Conservation (phyloP, 139 green algal genomes). For the Chlorella sp. region DNA sequence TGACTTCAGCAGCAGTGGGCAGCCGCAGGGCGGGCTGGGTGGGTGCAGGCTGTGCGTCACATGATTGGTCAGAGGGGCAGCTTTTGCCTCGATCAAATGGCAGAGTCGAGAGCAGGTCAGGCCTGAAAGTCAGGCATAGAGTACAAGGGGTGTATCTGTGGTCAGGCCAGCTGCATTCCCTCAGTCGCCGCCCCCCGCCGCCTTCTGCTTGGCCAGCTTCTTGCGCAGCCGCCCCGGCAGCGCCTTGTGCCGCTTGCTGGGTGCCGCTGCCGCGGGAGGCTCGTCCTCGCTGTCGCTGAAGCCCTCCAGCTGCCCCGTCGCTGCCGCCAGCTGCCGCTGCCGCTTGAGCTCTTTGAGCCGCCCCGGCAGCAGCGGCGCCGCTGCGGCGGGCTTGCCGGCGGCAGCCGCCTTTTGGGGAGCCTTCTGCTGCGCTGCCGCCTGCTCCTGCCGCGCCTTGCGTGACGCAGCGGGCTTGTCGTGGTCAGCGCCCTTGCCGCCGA, state of each 20-base stretch:
- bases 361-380: slow-evolving; percentile 13
- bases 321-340: slow-evolving; percentile 15
- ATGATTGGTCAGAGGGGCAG: background rate
- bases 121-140: too few relatives aligned
- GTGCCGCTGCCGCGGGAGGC: background rate
- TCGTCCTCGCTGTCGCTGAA: slow-evolving; percentile 31
- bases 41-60: too few relatives aligned
- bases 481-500: slow-evolving; percentile 7
- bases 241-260: slow-evolving; percentile 45
- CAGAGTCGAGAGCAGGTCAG: background rate
- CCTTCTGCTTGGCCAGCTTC: slow-evolving; percentile 62
- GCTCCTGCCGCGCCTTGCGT: background rate
- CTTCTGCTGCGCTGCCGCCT: background rate
- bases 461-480: background rate
- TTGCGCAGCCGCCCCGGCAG: slow-evolving; percentile 77
- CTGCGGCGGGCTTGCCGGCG: background rate
- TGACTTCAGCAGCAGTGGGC: too few relatives aligned
- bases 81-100: background rate
- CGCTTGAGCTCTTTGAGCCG: slow-evolving; percentile 29
- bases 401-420: background rate
- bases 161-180: too few relatives aligned
- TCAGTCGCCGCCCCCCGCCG: too few relatives aligned
- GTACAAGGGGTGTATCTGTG: too few relatives aligned
- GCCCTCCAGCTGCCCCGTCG: background rate
- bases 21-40: too few relatives aligned